Percentiles rank a stretch among this genome's conserved stretches.
Conservation (phyloP, 305 asterid species). For the Fraxinus velutina region DNA sequence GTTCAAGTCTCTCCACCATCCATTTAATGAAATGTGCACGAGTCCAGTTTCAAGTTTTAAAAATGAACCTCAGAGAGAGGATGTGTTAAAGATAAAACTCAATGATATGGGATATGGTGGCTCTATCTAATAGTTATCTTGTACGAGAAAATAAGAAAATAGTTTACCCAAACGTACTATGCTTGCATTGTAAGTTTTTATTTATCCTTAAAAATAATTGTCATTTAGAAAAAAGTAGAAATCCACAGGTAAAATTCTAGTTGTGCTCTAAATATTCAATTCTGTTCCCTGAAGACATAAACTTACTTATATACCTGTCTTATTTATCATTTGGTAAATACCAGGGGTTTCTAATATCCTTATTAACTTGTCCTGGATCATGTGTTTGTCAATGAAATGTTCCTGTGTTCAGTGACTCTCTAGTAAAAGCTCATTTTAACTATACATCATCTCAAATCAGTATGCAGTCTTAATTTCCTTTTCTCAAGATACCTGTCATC, state of each 20-base stretch:
- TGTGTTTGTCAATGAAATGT: background rate
- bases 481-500: background rate
- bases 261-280: background rate
- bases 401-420: background rate
- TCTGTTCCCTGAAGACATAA: background rate
- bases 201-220: background rate
- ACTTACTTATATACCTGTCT: background rate
- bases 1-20: background rate
- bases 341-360: background rate
- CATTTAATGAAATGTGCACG: background rate
- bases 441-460: background rate
- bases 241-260: background rate
- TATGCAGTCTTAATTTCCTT: background rate
- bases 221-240: background rate
- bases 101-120: background rate
- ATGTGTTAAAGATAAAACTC: background rate
- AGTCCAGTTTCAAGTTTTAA: background rate
- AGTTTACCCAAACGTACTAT: background rate
- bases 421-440: background rate
- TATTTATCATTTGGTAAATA: background rate
- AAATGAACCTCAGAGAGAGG: background rate
- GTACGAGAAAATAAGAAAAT: background rate
- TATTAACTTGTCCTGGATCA: background rate
- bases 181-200: background rate
- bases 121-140: background rate